Base-by-base conservation (phyloP, 352 stramenopile genomes). In the Phytophthora rubi region DNA sequence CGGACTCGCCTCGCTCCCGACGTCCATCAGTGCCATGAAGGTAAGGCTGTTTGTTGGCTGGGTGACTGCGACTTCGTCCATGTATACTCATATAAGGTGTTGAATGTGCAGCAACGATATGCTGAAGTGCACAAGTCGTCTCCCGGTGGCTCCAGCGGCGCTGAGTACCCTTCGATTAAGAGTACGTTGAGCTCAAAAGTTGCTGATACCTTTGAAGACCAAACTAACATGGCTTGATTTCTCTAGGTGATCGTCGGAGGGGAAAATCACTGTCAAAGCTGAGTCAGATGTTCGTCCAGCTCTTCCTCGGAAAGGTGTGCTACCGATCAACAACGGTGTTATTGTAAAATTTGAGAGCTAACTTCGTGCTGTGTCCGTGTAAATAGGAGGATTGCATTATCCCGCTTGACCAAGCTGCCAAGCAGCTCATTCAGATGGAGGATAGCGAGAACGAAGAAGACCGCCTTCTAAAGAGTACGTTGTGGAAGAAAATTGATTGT, bases 281-380 rank as follows among this genome's bases (percentile, higher is more conserved):
- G 6, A 98, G 91, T 73, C 95, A 98, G 72, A 94, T 98, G 71
- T 98, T 99, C 65, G 88, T 99, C 42, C 90, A 98, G 75, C 86
- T 98, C 13, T 99, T 99, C 73, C 77, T 99, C 13, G 88, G 79
- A 64, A 86, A 93, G 82, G 86, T 93, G 53, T 13, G 53, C 88
- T 10, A 12, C 26, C 28, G 8, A 52, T 37, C 18, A 15, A 42
- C 15, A 28, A 39, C 53, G 21, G 26, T 28, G 2, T 52, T 47
- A 9, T 7, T 52, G n/a, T 21, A 52, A 6, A 16, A 3, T 6
- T 8, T 3, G 18, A 52, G 7, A 28, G 9, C 12, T 54, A 63
- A 69, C 18, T 52, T 9, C 53, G n/a, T 59, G 39, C 6, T 57
- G 15, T 48, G 0, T 18, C 60, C 47, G 3, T 33, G 3, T n/a